Percentiles rank a stretch among this genome's conserved stretches.
Evolutionary conservation across 495 filamentous ascomycete species (phyloP).

Genomic region (Glutinoglossum americanum): DNA sequence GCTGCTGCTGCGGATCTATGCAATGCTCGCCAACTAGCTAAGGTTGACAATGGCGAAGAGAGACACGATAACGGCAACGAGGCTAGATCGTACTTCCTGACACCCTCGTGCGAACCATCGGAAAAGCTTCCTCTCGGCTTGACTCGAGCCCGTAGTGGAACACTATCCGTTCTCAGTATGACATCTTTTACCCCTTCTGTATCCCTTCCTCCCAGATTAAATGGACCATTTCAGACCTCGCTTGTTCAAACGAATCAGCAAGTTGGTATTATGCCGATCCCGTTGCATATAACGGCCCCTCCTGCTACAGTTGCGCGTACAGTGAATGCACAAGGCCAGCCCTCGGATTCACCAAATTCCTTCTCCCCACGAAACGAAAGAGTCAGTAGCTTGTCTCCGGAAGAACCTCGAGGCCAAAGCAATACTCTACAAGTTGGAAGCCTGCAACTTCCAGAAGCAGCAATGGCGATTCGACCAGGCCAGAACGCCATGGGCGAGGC

Average conservation of each 20-base stretch:
- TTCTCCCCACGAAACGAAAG: not conserved
- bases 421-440: conserved; percentile 20
- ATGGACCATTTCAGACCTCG: not conserved
- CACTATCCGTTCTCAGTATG: not conserved
- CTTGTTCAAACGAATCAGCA: not conserved
- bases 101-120: not conserved
- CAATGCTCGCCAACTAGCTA: not conserved
- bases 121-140: not conserved
- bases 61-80: not conserved
- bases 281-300: not conserved
- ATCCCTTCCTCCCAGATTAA: not conserved
- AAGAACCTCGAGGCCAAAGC: conserved; percentile 25
- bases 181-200: not conserved
- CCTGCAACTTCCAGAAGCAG: conserved; percentile 34
- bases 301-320: not conserved
- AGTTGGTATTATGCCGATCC: not conserved
- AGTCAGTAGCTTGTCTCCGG: conserved; percentile 17
- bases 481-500: conserved; percentile 31
- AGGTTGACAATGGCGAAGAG: not conserved
- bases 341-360: not conserved
- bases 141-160: not conserved
- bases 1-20: not conserved
- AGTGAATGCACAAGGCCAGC: not conserved
- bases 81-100: not conserved
- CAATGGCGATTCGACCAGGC: conserved; percentile 22